Base-by-base conservation (phyloP, 495 filamentous ascomycete genomes). In the Trichoderma orchidacearum region DNA sequence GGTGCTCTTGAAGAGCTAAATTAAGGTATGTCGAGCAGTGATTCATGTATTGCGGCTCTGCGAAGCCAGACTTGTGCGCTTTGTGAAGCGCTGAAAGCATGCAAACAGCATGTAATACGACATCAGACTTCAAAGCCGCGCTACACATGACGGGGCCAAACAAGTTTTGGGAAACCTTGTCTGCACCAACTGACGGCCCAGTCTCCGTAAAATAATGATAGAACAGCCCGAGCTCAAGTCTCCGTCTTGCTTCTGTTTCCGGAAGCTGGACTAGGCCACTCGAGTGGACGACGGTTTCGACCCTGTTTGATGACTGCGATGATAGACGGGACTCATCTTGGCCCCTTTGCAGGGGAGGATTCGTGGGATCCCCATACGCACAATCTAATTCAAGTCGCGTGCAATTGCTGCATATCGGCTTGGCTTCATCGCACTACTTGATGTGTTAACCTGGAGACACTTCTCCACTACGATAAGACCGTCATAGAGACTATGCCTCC, bases 331-430 rank as follows among this genome's bases (percentile, higher is more conserved):
- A 25, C 3, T 48, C 21, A 23, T 2, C 7, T 25, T 48, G 21
- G 8, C 7, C 27, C 8, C 2, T 13, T 12, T 48, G 41, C 18
- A 31, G 21, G 48, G 7, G 38, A 59, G n/a, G n/a, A n/a, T n/a
- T n/a, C n/a, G n/a, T n/a, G n/a, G n/a, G n/a, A n/a, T n/a, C n/a
- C 36, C 60, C 41, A 23, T 48, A 75, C 8, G 61, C 52, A 57
- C 72, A 75, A 3, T 63, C 59, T 4, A 71, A 35, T 6, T 62
- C 59, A 58, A 72, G 66, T 5, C 71, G 66, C 8, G 59, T 57
- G 56, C 72, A 75, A 52, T 63, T 64, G 54, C 65, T 60, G 48
- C 72, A 75, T 0, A 64, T 51, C 9, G 72, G 72, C n/a, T 69
- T 64, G 52, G 59, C 59, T 53, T 75, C 72, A 51, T 75, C 65